A percentile compares a stretch with the other conserved stretches of the same genome.
Evolutionary conservation across 768 basidiomycete species (phyloP).

Genomic region (Phylloporus arenicola): DNA sequence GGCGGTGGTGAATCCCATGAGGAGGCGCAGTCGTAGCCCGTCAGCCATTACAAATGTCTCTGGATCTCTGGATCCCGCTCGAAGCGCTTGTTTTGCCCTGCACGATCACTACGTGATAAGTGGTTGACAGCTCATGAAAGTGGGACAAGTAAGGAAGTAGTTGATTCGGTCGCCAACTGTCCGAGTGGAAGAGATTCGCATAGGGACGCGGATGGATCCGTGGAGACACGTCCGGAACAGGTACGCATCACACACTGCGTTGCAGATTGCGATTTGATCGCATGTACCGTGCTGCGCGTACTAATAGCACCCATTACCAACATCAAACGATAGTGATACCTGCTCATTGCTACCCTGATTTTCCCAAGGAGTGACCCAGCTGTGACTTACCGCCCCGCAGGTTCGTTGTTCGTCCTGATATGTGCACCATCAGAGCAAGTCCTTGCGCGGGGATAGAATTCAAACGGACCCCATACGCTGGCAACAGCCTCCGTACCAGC

Average conservation of each 20-base stretch:
- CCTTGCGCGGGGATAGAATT: too few species aligned
- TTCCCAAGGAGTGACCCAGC: too few species aligned
- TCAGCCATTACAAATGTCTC: neutral
- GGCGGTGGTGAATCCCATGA: too few species aligned
- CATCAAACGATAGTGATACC: neutral
- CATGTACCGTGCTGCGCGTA: neutral
- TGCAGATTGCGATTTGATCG: neutral
- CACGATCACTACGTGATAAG: neutral
- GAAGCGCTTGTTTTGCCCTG: too few species aligned
- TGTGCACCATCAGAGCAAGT: too few species aligned
- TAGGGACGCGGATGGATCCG: neutral
- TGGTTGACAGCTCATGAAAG: neutral
- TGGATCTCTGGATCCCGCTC: neutral
- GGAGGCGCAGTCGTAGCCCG: neutral
- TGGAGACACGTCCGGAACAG: neutral
- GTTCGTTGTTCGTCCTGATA: too few species aligned
- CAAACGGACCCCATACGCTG: neutral
- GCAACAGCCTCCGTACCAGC: neutral
- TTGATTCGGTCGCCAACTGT: neutral
- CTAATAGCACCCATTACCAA: neutral
- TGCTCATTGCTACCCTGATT: neutral
- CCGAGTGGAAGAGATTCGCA: neutral
- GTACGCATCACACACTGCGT: neutral
- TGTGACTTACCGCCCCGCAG: too few species aligned
- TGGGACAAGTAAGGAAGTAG: neutral